Conservation (phyloP, 805 yeast genomes). For the Sungouiozyma ichnusensis region DNA sequence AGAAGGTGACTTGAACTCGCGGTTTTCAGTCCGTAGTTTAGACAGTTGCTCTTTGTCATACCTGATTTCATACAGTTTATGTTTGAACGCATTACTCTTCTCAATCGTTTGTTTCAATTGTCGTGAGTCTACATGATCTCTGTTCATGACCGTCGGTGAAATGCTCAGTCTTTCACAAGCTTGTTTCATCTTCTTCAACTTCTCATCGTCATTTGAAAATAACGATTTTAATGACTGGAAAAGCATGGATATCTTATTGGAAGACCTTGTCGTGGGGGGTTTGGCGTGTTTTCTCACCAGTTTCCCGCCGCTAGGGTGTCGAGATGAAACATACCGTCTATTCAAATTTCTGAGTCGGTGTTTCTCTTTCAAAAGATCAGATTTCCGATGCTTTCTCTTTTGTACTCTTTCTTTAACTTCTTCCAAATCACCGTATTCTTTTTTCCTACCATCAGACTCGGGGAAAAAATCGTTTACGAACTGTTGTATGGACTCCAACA, state of each 20-base stretch:
- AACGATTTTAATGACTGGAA: constrained; percentile 3
- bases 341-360: background rate
- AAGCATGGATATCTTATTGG: background rate
- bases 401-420: constrained; percentile 2
- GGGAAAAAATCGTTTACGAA: background rate
- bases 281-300: background rate
- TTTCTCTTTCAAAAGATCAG: background rate
- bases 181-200: constrained; percentile 13
- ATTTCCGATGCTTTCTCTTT: background rate
- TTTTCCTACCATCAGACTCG: constrained; percentile 2
- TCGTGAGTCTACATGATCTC: constrained; percentile 1
- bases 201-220: constrained; percentile 16
- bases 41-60: constrained; percentile 21
- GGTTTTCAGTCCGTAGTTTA: constrained; percentile 11
- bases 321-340: background rate
- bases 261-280: background rate
- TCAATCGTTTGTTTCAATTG: constrained; percentile 15
- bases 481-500: background rate
- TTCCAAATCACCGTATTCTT: constrained; percentile 2
- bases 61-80: constrained; percentile 18
- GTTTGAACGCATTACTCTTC: constrained; percentile 22
- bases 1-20: background rate
- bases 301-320: background rate
- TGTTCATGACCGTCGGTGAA: background rate
- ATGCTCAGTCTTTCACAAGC: constrained; percentile 13